Conservation (phyloP, 495 filamentous ascomycete genomes). For the Daldinia decipiens region DNA sequence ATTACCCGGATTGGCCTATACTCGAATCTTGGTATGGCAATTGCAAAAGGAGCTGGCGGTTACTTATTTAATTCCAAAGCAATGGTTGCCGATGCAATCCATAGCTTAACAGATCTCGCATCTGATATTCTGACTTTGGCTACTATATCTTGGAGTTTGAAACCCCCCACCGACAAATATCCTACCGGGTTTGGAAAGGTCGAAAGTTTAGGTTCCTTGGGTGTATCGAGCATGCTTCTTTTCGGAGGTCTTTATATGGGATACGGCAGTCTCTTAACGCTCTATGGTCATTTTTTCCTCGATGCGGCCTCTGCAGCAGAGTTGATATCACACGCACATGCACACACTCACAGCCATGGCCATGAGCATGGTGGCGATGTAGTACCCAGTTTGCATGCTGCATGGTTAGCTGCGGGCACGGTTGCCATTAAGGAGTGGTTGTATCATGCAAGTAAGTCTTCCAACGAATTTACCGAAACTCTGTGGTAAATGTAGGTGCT, state of each 20-base stretch:
- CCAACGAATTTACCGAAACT: slow-evolving; percentile 1
- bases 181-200: slow-evolving; percentile 95
- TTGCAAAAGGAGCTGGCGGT: slow-evolving; percentile 90
- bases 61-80: slow-evolving; percentile 94
- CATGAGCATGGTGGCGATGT: slow-evolving; percentile 73
- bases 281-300: slow-evolving; percentile 83
- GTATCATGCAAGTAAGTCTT: slow-evolving; percentile 87
- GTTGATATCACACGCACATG: slow-evolving; percentile 68
- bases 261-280: slow-evolving; percentile 74
- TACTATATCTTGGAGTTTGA: slow-evolving; percentile 90
- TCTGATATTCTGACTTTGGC: slow-evolving; percentile 93
- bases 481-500: slow-evolving; percentile 5
- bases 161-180: slow-evolving; percentile 81
- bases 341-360: slow-evolving; percentile 60
- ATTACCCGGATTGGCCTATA: slow-evolving; percentile 93
- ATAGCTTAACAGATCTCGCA: slow-evolving; percentile 92
- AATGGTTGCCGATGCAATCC: slow-evolving; percentile 93
- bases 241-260: slow-evolving; percentile 92
- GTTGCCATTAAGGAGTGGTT: slow-evolving; percentile 96
- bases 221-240: slow-evolving; percentile 89
- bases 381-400: slow-evolving; percentile 84
- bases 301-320: slow-evolving; percentile 68
- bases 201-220: slow-evolving; percentile 93
- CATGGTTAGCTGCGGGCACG: slow-evolving; percentile 92
- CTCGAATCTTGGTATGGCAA: slow-evolving; percentile 92